A percentile compares a stretch with the other conserved stretches of the same genome.
These are phyloP conservation scores for Candida sanyaensis DNA, from an alignment of 1,139 yeast genomes.

Conservation along the genomic window DNA sequence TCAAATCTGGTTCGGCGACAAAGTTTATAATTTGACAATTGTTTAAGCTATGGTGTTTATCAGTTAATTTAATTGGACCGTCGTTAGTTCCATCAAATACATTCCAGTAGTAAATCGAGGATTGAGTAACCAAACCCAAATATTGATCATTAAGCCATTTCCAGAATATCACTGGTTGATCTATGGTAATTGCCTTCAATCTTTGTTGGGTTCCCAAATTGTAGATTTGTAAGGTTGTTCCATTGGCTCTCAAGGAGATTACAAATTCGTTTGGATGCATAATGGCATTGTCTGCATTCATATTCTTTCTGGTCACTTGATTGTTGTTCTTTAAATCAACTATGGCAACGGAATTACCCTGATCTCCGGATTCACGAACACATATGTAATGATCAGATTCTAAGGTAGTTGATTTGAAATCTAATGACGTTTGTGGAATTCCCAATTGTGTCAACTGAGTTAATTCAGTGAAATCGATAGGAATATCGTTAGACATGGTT, in stretches of 20 bases:
- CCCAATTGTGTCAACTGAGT: constrained; percentile 85
- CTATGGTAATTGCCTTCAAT: constrained; percentile 82
- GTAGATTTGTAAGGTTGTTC: constrained; percentile 93
- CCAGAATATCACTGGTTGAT: constrained; percentile 94
- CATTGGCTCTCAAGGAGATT: constrained; percentile 93
- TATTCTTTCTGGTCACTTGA: constrained; percentile 79
- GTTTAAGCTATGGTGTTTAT: constrained; percentile 77
- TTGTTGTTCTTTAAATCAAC: constrained; percentile 78
- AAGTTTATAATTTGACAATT: constrained; percentile 91
- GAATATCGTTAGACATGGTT: constrained; percentile 59
- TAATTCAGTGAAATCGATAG: constrained; percentile 96
- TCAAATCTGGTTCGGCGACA: constrained; percentile 75
- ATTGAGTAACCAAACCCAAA: constrained; percentile 83
- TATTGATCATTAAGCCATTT: constrained; percentile 79
- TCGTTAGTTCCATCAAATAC: constrained; percentile 78
- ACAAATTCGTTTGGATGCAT: constrained; percentile 91
- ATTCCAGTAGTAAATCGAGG: constrained; percentile 77
- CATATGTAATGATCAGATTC: constrained; percentile 92
- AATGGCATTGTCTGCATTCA: constrained; percentile 97
- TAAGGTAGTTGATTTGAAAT: constrained; percentile 90
- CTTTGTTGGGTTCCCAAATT: constrained; percentile 86
- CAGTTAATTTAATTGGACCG: constrained; percentile 78
- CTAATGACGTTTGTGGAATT: constrained; percentile 78
- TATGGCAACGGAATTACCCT: constrained; percentile 89
- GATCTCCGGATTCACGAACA: constrained; percentile 75